phyloP scores from a whole-genome alignment of 257 asterid genomes.

The Solanum phureja region DNA sequence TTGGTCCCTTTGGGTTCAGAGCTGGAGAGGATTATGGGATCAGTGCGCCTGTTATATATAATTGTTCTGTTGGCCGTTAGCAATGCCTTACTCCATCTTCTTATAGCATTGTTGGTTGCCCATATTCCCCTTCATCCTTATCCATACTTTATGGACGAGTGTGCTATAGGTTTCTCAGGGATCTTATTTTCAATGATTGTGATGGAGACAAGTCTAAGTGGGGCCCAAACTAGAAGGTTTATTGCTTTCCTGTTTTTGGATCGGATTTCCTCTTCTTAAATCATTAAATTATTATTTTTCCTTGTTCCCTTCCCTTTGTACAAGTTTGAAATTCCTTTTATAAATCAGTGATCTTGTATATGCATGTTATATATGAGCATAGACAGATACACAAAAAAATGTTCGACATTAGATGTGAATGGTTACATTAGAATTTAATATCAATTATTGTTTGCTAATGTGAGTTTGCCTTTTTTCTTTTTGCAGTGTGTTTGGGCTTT shows the following conservation, averaged over 20 bases:
- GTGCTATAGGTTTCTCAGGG: constrained; percentile 96
- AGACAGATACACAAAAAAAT: not conserved
- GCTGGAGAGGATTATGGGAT: constrained; percentile 98
- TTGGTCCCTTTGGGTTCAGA: constrained; percentile 96
- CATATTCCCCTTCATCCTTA: constrained; percentile 41
- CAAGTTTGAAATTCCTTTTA: not conserved
- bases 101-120: constrained; percentile 51
- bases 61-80: constrained; percentile 59
- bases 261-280: not conserved
- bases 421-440: not conserved
- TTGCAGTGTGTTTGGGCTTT: constrained; percentile 92
- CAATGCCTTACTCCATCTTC: constrained; percentile 77
- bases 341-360: not conserved
- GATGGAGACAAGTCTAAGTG: constrained; percentile 91
- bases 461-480: not conserved
- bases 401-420: not conserved
- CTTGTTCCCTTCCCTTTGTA: not conserved
- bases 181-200: constrained; percentile 90
- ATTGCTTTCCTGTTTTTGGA: not conserved
- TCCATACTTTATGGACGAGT: constrained; percentile 59
- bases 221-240: constrained; percentile 85
- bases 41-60: constrained; percentile 64
- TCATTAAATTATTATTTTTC: not conserved
- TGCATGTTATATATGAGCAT: not conserved
- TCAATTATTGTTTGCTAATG: constrained; percentile 9